Conservation (phyloP, 345 rosid species). For the Salix exigua region DNA sequence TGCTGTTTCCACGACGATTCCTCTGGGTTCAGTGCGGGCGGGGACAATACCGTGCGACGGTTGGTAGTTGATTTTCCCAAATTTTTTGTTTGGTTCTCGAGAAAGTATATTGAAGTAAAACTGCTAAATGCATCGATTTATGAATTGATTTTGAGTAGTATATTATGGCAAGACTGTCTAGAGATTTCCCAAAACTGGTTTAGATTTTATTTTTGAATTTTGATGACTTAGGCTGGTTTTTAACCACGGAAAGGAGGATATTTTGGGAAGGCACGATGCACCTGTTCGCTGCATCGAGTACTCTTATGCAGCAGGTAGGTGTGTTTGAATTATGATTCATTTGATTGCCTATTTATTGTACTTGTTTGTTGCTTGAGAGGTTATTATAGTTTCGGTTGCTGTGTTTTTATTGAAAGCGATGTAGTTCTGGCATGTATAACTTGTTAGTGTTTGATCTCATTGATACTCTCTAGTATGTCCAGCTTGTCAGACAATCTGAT, state of each 20-base stretch:
- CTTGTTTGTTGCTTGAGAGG: neutral
- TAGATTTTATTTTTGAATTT: conserved; percentile 9
- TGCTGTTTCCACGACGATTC: conserved; percentile 98
- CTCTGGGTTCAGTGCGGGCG: conserved; percentile 84
- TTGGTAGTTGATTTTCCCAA: conserved; percentile 15
- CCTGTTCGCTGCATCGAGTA: conserved; percentile 91
- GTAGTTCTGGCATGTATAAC: neutral
- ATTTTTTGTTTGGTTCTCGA: neutral
- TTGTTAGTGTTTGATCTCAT: too few species aligned
- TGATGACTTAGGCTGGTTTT: conserved; percentile 68
- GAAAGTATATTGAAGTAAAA: neutral
- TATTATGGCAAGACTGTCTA: neutral
- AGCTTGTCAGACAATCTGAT: neutral
- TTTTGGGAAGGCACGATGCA: conserved; percentile 81
- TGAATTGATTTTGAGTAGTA: neutral
- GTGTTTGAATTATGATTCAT: neutral
- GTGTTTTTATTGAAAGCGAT: neutral
- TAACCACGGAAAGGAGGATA: conserved; percentile 73
- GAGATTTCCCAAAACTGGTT: neutral
- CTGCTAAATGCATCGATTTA: neutral
- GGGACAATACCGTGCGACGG: conserved; percentile 76
- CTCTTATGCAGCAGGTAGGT: conserved; percentile 90
- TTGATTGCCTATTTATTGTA: neutral
- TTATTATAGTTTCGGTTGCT: neutral
- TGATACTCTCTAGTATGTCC: too few species aligned